Evolutionary conservation across 768 basidiomycete species (phyloP).

Genomic region (Phaeotremella skinneri): DNA sequence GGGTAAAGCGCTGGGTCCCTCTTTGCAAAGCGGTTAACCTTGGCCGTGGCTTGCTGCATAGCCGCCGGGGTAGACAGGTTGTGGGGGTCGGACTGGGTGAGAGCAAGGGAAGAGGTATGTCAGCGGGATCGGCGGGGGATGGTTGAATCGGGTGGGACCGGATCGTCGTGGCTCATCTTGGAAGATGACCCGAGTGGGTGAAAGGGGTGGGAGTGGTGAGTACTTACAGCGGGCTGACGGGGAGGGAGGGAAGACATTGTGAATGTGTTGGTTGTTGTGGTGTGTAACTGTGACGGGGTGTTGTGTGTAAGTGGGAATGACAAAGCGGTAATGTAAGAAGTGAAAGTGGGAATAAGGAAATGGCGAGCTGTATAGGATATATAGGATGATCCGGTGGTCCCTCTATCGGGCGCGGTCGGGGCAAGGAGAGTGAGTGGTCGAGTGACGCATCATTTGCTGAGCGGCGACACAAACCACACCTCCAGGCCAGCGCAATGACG

Average conservation of each 20-base stretch:
- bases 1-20: conserved; percentile 51
- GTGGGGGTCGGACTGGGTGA: conserved; percentile 36
- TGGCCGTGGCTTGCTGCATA: conserved; percentile 40
- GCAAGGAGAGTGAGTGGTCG: background rate
- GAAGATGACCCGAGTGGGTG: background rate
- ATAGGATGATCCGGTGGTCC: background rate
- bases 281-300: no score
- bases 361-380: background rate
- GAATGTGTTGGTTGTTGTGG: conserved; percentile 6
- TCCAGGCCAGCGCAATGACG: conserved; percentile 4
- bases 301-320: background rate
- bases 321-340: background rate
- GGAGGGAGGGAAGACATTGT: conserved; percentile 28
- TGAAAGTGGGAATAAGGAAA: background rate
- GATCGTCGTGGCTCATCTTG: background rate
- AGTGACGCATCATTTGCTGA: no score
- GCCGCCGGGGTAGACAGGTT: conserved; percentile 38
- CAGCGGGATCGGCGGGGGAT: background rate
- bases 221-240: conserved; percentile 14
- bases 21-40: conserved; percentile 51
- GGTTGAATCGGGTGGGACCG: background rate
- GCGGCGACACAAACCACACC: no score
- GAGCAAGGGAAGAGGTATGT: background rate
- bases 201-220: background rate
- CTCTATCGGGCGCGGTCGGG: background rate